Base-by-base conservation (phyloP, 2,329 filamentous ascomycete genomes). In the Hirsutella minnesotensis region DNA sequence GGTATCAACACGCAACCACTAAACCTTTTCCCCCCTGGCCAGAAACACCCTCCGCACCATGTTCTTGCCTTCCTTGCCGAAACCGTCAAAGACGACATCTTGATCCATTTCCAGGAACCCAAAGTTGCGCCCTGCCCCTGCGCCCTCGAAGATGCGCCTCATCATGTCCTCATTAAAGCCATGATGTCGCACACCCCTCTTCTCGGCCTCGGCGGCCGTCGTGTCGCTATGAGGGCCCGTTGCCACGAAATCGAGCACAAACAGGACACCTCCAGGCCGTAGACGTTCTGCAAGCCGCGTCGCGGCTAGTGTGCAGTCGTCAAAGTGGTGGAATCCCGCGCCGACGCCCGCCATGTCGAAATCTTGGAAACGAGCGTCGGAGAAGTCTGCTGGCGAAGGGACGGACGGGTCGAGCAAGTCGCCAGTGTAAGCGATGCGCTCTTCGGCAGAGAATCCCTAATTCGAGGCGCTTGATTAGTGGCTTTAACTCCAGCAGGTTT, bases 321-420 rank as follows among this genome's bases (percentile, higher is more conserved):
- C 73, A 43, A 86, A 81, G 57, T 86, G 81, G 58, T 83, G 80
- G 49, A 81, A 73, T 1, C 75, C 79, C 36, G 78, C 60, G 29
- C 78, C 78, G 16, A 84, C 73, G 35, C 70, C 72, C 5, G 75
- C 75, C 30, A 83, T 55, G 57, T 90, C 83, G 55, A 90, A 87
- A 55, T 77, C 68, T 56, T 70, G 75, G 64, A 83, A 86, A 27
- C 78, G 70, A 9, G 73, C 63, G 39, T 70, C 72, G 33, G 74
- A 65, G 47, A 89, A 72, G 19, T 71, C 63, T 1, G 68, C 62
- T 16, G 82, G 69, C 35, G 69, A 64, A 3, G 67, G 54, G 38
- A 71, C 65, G 9, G 58, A 48, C 2, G 65, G 54, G 44, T 63
- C 62, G 24, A 75, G 59, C 7, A 85, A 68, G 54, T 85, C 73